These are phyloP conservation scores for Aspergillus sparsus DNA, from an alignment of 495 filamentous ascomycete genomes.

Conservation along the genomic window DNA sequence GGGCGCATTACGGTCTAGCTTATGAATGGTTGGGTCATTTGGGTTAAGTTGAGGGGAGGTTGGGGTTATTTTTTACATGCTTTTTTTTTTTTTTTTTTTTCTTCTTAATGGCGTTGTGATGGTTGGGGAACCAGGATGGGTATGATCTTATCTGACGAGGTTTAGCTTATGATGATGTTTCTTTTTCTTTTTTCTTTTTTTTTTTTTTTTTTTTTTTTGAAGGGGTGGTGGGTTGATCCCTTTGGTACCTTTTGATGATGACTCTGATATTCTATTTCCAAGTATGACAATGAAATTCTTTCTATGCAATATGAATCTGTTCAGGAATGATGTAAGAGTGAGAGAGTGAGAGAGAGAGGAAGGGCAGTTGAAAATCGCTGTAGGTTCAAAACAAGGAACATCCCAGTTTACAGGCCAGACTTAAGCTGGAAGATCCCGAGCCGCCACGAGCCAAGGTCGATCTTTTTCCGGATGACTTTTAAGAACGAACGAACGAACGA, in stretches of 20 bases:
- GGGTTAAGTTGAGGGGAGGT: not conserved
- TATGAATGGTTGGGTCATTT: not conserved
- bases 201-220: not conserved
- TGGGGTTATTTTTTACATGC: not conserved
- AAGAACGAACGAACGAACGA: not conserved
- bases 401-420: not conserved
- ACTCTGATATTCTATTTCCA: not conserved
- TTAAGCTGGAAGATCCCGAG: not conserved
- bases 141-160: not conserved
- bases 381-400: not conserved
- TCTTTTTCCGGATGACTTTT: not conserved
- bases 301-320: no score
- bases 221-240: no score
- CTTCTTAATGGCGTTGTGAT: not conserved
- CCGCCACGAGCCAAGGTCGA: not conserved
- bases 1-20: conserved; percentile 24
- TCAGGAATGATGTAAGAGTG: no score
- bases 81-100: not conserved
- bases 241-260: not conserved
- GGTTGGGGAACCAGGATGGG: not conserved
- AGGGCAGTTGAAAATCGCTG: not conserved
- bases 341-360: not conserved
- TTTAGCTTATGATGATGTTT: conserved; percentile 1
- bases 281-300: no score
- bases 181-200: not conserved